phyloP scores from a whole-genome alignment of 108 stramenopile genomes.

The Pelagomonas calceolata region DNA sequence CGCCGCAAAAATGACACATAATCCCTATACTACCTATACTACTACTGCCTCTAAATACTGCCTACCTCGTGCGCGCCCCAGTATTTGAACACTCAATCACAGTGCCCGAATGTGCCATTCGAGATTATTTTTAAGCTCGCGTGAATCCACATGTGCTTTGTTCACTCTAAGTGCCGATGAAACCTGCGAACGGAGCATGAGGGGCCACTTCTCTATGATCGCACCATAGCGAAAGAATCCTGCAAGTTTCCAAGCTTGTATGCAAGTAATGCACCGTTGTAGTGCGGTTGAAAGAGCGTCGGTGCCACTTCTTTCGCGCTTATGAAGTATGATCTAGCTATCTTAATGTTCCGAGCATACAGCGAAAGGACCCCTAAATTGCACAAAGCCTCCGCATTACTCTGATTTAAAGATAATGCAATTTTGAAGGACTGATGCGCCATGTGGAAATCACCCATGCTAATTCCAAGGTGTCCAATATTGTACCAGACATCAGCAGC shows the following conservation, averaged over 20 bases:
- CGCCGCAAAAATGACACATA: no score
- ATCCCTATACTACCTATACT: no score
- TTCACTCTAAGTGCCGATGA: no score
- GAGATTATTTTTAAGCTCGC: no score
- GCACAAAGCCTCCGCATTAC: conserved; percentile 36
- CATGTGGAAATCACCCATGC: conserved; percentile 47
- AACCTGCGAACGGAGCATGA: background rate
- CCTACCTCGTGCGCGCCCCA: no score
- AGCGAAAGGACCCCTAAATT: conserved; percentile 52
- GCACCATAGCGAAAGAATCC: conserved; percentile 20
- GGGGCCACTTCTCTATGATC: conserved; percentile 3
- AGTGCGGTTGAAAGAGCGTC: conserved; percentile 36
- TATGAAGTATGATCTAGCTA: conserved; percentile 23
- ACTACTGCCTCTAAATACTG: no score
- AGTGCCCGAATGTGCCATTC: no score
- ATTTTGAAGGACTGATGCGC: conserved; percentile 51
- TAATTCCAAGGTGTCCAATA: conserved; percentile 38
- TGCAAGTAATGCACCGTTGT: conserved; percentile 36
- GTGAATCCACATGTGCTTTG: no score
- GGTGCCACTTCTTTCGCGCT: conserved; percentile 25
- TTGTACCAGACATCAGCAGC: conserved; percentile 47
- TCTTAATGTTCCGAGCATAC: conserved; percentile 33
- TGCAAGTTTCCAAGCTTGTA: conserved; percentile 39
- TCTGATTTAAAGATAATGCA: conserved; percentile 26
- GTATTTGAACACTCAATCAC: no score